Percentiles rank a stretch among this genome's conserved stretches.
These are phyloP conservation scores for Nakataea oryzae DNA, from an alignment of 2,329 filamentous ascomycete genomes.

Conservation along the genomic window DNA sequence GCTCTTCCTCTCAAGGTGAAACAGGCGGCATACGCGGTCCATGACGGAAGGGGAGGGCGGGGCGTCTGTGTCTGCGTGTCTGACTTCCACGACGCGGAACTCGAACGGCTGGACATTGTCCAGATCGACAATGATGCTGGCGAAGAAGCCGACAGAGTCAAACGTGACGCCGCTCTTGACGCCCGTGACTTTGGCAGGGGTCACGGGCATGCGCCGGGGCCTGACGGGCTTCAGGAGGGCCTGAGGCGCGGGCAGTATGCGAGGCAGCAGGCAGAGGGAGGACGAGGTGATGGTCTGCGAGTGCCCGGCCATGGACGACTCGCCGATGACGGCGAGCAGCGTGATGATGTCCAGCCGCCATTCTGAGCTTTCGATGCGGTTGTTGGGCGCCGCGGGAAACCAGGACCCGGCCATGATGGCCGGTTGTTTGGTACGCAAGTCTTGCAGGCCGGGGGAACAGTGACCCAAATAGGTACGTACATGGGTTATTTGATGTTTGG, in stretches of 20 bases:
- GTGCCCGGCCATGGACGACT: slow-evolving; percentile 47
- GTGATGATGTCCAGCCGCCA: slow-evolving; percentile 54
- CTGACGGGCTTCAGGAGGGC: slow-evolving; percentile 47
- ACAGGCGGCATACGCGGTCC: neutral
- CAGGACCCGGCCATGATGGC: neutral
- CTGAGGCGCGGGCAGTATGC: slow-evolving; percentile 52
- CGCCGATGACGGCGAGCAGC: slow-evolving; percentile 52
- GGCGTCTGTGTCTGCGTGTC: slow-evolving; percentile 24
- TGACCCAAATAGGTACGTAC: too few species aligned
- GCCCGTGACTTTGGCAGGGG: slow-evolving; percentile 43
- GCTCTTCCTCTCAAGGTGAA: neutral
- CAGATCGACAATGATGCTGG: slow-evolving; percentile 48
- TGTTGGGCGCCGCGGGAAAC: slow-evolving; percentile 25
- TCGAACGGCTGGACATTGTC: slow-evolving; percentile 35
- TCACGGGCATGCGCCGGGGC: slow-evolving; percentile 43
- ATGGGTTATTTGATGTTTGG: too few species aligned
- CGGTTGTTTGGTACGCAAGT: too few species aligned
- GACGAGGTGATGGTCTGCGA: slow-evolving; percentile 49
- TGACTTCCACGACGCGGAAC: slow-evolving; percentile 38
- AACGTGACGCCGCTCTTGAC: slow-evolving; percentile 45
- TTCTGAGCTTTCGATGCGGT: slow-evolving; percentile 23
- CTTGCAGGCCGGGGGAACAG: too few species aligned
- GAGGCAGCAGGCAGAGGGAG: slow-evolving; percentile 44
- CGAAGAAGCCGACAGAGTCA: slow-evolving; percentile 49
- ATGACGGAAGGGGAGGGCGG: slow-evolving; percentile 3